Evolutionary conservation across 2,329 filamentous ascomycete genomes (phyloP).

Genomic region (Trichoderma endophyticum): DNA sequence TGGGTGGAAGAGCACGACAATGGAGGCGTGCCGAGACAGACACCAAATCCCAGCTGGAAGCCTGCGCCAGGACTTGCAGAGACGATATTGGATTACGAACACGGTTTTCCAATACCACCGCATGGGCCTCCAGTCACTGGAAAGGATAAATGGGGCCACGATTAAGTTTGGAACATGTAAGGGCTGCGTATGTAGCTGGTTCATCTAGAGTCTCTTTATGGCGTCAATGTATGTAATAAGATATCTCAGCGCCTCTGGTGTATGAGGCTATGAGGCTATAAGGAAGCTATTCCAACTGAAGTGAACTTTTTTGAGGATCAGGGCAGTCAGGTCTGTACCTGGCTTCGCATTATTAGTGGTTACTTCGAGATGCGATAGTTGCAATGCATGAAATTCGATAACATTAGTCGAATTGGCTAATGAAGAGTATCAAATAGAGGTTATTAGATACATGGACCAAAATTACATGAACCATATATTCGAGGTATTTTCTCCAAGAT

Average conservation of each 20-base stretch:
- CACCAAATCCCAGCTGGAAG: not conserved
- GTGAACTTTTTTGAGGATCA: too few relatives aligned
- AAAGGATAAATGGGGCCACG: not conserved
- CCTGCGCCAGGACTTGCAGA: not conserved
- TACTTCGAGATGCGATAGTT: too few relatives aligned
- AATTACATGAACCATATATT: not conserved
- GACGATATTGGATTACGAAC: not conserved
- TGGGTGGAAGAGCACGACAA: not conserved
- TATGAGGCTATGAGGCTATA: too few relatives aligned
- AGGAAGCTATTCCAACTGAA: too few relatives aligned
- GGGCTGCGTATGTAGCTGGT: too few relatives aligned
- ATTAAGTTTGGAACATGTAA: not conserved
- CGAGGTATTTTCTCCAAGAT: rapidly evolving
- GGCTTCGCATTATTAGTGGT: too few relatives aligned
- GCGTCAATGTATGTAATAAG: not conserved
- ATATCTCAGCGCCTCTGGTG: not conserved
- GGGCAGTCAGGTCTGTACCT: too few relatives aligned
- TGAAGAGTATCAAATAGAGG: not conserved
- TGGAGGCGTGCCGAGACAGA: not conserved
- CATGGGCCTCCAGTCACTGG: not conserved
- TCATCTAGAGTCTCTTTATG: not conserved
- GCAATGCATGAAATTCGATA: too few relatives aligned
- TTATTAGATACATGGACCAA: not conserved
- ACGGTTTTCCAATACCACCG: not conserved
- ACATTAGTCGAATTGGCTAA: not conserved